A percentile compares a stretch with the other conserved stretches of the same genome.
These are phyloP conservation scores for Ascochyta viciae-villosae DNA, from an alignment of 2,329 filamentous ascomycete genomes.

Conservation along the genomic window DNA sequence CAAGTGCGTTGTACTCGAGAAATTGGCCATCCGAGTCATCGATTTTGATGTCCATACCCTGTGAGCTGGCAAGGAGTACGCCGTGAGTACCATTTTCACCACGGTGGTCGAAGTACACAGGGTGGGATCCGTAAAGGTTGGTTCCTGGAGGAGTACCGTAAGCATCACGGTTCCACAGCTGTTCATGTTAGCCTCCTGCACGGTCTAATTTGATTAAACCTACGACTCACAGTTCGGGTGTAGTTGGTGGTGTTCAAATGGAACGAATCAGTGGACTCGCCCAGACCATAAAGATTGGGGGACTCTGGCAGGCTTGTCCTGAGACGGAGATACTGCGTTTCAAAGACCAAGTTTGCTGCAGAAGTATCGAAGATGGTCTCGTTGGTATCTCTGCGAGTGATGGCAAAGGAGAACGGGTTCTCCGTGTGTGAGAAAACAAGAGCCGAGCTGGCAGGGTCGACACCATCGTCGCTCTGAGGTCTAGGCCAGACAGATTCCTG, in stretches of 20 bases:
- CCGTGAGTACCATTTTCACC: constrained; percentile 51
- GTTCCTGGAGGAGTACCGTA: constrained; percentile 65
- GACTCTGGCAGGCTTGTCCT: constrained; percentile 71
- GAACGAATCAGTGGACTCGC: constrained; percentile 76
- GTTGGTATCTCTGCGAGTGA: constrained; percentile 63
- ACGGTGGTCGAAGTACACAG: constrained; percentile 78
- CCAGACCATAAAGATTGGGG: constrained; percentile 77
- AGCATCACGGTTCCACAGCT: constrained; percentile 74
- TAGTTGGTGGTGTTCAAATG: constrained; percentile 73
- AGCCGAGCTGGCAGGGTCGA: constrained; percentile 48
- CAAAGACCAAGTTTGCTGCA: constrained; percentile 72
- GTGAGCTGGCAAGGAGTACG: constrained; percentile 44
- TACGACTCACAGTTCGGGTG: constrained; percentile 58
- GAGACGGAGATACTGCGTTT: constrained; percentile 77
- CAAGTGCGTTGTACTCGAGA: constrained; percentile 79
- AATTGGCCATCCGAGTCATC: constrained; percentile 71
- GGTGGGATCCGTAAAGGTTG: constrained; percentile 77
- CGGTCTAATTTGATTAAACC: no score
- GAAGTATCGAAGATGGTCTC: constrained; percentile 74
- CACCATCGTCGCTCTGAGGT: constrained; percentile 51
- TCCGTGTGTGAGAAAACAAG: constrained; percentile 63
- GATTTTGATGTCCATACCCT: constrained; percentile 75
- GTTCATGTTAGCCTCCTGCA: constrained; percentile 37
- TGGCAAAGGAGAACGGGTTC: constrained; percentile 71
- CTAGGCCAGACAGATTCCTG: constrained; percentile 72